Percentiles rank a stretch among this genome's conserved stretches.
Conservation (phyloP, 2,329 filamentous ascomycete species). For the Fusarium mundagurra region DNA sequence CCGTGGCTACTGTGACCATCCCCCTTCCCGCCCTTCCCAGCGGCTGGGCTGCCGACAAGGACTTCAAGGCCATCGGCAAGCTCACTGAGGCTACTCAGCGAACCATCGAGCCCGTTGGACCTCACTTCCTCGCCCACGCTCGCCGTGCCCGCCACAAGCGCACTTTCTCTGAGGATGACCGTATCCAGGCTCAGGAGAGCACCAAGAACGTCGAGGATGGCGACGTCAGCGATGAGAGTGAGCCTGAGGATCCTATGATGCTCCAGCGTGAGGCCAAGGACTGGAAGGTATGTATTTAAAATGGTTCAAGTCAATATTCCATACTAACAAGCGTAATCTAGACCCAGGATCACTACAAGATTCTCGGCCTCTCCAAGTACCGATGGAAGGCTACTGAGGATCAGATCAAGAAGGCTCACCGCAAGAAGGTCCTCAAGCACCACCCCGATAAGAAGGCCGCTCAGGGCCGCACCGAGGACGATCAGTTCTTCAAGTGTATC, state of each 20-base stretch:
- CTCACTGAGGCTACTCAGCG: conserved; percentile 83
- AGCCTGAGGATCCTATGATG: conserved; percentile 92
- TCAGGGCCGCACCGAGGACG: conserved; percentile 85
- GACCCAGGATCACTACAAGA: conserved; percentile 97
- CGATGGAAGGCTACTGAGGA: conserved; percentile 93
- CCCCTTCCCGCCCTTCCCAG: conserved; percentile 79
- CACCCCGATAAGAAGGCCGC: conserved; percentile 99
- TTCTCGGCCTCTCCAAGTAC: conserved; percentile 92
- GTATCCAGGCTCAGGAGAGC: conserved; percentile 93
- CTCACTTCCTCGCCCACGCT: conserved; percentile 97
- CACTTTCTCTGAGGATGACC: conserved; percentile 98
- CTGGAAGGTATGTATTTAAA: conserved; percentile 80
- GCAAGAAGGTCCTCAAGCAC: conserved; percentile 99
- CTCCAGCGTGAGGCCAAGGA: conserved; percentile 95
- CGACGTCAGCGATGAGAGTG: conserved; percentile 90
- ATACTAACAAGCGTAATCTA: conserved; percentile 47
- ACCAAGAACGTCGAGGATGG: conserved; percentile 96
- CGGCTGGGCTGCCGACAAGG: conserved; percentile 88
- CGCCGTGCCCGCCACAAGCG: conserved; percentile 95
- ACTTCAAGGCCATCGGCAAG: conserved; percentile 85
- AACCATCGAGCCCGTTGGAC: conserved; percentile 94
- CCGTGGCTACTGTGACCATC: conserved; percentile 67
- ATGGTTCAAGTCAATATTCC: neutral
- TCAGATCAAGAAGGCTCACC: conserved; percentile 98
- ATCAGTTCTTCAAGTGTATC: conserved; percentile 99